phyloP scores from a whole-genome alignment of 1,139 yeast genomes.

The Yamadazyma siamensis region DNA sequence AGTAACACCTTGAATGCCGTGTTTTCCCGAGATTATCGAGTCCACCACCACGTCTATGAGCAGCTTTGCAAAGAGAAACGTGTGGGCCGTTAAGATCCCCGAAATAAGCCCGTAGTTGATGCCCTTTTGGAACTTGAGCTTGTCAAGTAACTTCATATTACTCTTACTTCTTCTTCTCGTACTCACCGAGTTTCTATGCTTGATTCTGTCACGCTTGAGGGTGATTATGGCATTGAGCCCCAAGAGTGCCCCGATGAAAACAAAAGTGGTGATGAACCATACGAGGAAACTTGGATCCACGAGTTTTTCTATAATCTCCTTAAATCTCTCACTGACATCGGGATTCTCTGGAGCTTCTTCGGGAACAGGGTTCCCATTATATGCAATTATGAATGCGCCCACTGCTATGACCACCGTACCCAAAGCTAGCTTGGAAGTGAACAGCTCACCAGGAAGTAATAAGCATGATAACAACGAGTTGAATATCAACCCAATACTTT shows the following conservation, averaged over 20 bases:
- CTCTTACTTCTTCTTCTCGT: slow-evolving; percentile 11
- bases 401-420: slow-evolving; percentile 69
- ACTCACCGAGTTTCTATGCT: slow-evolving; percentile 10
- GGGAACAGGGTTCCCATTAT: slow-evolving; percentile 46
- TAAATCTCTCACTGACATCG: slow-evolving; percentile 22
- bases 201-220: slow-evolving; percentile 11
- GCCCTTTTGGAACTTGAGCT: slow-evolving; percentile 43
- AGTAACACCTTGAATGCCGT: slow-evolving; percentile 18
- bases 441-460: slow-evolving; percentile 63
- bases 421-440: slow-evolving; percentile 51
- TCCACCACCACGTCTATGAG: slow-evolving; percentile 65
- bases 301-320: slow-evolving; percentile 23
- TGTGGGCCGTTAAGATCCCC: slow-evolving; percentile 83
- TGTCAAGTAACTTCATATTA: slow-evolving; percentile 13
- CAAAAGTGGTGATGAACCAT: slow-evolving; percentile 40
- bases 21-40: slow-evolving; percentile 35
- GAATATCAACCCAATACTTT: slow-evolving; percentile 83
- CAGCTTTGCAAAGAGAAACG: slow-evolving; percentile 79
- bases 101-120: slow-evolving; percentile 64
- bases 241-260: slow-evolving; percentile 24
- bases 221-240: slow-evolving; percentile 19
- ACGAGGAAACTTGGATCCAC: slow-evolving; percentile 25
- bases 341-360: slow-evolving; percentile 18
- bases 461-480: slow-evolving; percentile 71
- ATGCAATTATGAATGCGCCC: slow-evolving; percentile 83